Percentiles rank a stretch among this genome's conserved stretches.
Conservation (phyloP, 1,284 basidiomycete species). For the Papiliotrema laurentii region DNA sequence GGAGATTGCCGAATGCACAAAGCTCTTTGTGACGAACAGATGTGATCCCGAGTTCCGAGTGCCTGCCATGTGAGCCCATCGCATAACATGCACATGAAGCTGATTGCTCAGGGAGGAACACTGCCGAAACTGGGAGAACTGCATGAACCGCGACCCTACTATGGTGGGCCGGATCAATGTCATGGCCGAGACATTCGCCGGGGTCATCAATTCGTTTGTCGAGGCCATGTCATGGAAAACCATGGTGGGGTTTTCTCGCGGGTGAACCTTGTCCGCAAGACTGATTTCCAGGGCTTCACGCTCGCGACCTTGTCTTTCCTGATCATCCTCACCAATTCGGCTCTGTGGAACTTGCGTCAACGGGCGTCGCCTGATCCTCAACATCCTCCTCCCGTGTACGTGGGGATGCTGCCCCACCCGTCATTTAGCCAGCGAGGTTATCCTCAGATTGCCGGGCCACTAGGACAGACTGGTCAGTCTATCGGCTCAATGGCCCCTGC, state of each 20-base stretch:
- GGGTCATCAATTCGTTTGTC: constrained; percentile 92
- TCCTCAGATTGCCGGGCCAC: too few species aligned
- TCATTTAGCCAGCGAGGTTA: too few species aligned
- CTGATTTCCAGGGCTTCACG: constrained; percentile 61
- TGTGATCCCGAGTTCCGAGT: constrained; percentile 63
- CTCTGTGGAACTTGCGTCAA: constrained; percentile 55
- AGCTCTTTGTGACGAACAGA: constrained; percentile 74
- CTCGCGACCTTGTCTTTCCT: constrained; percentile 72
- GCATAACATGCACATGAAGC: not conserved
- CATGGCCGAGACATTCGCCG: constrained; percentile 89
- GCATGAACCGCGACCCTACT: constrained; percentile 90
- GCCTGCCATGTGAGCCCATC: constrained; percentile 71
- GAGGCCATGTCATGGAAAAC: constrained; percentile 97
- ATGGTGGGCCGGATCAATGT: constrained; percentile 83
- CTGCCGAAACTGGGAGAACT: constrained; percentile 87
- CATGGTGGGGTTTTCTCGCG: constrained; percentile 53
- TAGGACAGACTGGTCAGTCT: too few species aligned
- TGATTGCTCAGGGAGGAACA: constrained; percentile 54
- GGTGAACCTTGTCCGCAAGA: not conserved
- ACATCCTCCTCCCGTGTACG: constrained; percentile 7
- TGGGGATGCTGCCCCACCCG: too few species aligned
- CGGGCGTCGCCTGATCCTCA: constrained; percentile 34
- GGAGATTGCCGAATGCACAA: constrained; percentile 78
- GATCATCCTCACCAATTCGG: constrained; percentile 74
- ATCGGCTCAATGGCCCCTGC: too few species aligned